These are phyloP conservation scores for Pyrus communis DNA, from an alignment of 306 rosid species.

Conservation along the genomic window DNA sequence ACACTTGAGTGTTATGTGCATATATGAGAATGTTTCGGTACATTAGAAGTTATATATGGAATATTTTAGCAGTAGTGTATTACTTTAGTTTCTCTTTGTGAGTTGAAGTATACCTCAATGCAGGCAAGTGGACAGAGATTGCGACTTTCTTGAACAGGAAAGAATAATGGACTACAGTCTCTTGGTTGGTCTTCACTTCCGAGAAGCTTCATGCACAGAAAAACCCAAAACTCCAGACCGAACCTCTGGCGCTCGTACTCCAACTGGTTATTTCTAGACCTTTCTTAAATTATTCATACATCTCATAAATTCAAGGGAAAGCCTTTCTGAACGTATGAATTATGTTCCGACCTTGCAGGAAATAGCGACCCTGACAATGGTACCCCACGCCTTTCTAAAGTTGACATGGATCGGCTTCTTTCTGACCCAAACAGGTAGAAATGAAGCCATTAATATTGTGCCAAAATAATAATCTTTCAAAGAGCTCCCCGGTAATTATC, in stretches of 20 bases:
- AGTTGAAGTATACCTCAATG: slow-evolving; percentile 11
- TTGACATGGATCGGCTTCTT: slow-evolving; percentile 34
- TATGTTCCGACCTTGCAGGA: slow-evolving; percentile 28
- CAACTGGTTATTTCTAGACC: slow-evolving; percentile 24
- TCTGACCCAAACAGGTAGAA: slow-evolving; percentile 53
- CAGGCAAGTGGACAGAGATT: slow-evolving; percentile 94
- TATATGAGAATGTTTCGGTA: not conserved
- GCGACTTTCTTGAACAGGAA: slow-evolving; percentile 93
- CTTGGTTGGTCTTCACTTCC: slow-evolving; percentile 87
- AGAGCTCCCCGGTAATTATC: not conserved
- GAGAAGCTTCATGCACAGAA: slow-evolving; percentile 38
- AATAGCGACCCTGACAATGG: slow-evolving; percentile 16
- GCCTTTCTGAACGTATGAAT: slow-evolving; percentile 15
- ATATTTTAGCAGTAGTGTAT: not conserved
- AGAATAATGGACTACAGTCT: slow-evolving; percentile 96
- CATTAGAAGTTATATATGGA: not conserved
- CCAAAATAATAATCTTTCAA: not conserved
- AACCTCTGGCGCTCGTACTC: slow-evolving; percentile 31
- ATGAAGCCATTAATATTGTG: slow-evolving; percentile 8
- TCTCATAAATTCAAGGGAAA: not conserved
- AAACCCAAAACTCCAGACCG: slow-evolving; percentile 23
- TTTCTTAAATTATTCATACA: not conserved
- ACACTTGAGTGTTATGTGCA: not conserved
- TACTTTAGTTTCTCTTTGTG: not conserved
- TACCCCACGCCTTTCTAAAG: slow-evolving; percentile 34